Conservation (phyloP, 768 basidiomycete species). For the Suillus fuscotomentosus region DNA sequence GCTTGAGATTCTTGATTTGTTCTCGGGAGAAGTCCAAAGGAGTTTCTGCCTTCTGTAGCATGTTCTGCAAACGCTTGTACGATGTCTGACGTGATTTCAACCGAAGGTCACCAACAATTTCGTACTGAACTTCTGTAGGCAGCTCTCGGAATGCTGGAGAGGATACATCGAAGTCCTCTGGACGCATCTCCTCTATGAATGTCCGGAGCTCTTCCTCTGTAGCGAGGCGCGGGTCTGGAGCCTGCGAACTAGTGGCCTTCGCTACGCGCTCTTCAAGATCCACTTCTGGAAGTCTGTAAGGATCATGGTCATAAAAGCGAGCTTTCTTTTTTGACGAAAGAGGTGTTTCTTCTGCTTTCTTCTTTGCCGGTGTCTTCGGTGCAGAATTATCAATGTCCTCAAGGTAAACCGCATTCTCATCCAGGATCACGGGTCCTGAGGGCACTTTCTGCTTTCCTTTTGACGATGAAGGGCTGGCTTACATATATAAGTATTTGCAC, state of each 20-base stretch:
- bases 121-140: slow-evolving; percentile 96
- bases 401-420: slow-evolving; percentile 80
- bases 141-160: slow-evolving; percentile 89
- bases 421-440: slow-evolving; percentile 49
- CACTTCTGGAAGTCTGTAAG: slow-evolving; percentile 88
- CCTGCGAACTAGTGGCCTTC: slow-evolving; percentile 55
- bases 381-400: slow-evolving; percentile 72
- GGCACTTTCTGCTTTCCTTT: slow-evolving; percentile 47
- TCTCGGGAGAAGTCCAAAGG: slow-evolving; percentile 95
- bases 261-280: slow-evolving; percentile 63
- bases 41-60: slow-evolving; percentile 76
- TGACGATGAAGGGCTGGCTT: slow-evolving; percentile 23
- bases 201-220: slow-evolving; percentile 92
- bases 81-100: slow-evolving; percentile 94
- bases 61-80: slow-evolving; percentile 85
- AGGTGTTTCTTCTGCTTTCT: slow-evolving; percentile 30
- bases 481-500: not conserved
- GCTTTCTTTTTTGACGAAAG: slow-evolving; percentile 56
- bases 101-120: slow-evolving; percentile 94
- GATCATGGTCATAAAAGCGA: slow-evolving; percentile 79
- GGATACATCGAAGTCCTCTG: slow-evolving; percentile 91
- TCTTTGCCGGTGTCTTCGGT: slow-evolving; percentile 49
- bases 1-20: slow-evolving; percentile 87
- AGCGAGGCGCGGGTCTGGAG: slow-evolving; percentile 88
- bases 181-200: slow-evolving; percentile 96